Evolutionary conservation across 768 basidiomycete species (phyloP).

Genomic region (Leucogyrophana mollusca): DNA sequence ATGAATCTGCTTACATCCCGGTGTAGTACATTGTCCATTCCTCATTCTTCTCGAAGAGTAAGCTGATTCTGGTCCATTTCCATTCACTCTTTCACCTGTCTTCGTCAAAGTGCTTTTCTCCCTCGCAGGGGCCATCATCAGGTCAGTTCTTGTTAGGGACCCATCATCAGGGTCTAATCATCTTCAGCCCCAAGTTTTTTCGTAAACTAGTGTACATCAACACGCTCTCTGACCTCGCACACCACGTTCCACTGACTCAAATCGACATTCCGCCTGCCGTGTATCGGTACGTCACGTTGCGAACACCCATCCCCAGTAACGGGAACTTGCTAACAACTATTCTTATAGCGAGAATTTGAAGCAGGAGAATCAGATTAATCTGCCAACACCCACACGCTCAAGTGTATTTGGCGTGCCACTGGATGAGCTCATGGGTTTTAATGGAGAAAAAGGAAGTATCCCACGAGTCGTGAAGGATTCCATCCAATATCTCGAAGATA

Average conservation of each 20-base stretch:
- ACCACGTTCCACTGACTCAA: conserved; percentile 78
- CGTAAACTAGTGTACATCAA: conserved; percentile 76
- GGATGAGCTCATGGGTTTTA: conserved; percentile 79
- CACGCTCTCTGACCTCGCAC: conserved; percentile 77
- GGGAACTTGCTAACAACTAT: conserved; percentile 1
- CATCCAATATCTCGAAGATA: conserved; percentile 66
- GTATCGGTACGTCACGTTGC: conserved; percentile 67
- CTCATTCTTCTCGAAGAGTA: conserved; percentile 86
- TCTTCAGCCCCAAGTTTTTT: conserved; percentile 82
- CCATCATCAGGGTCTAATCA: neutral
- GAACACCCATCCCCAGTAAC: neutral
- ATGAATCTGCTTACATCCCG: neutral
- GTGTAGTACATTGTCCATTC: conserved; percentile 82
- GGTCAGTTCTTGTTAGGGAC: conserved; percentile 37
- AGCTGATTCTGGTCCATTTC: conserved; percentile 19
- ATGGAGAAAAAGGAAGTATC: conserved; percentile 81
- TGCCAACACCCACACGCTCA: conserved; percentile 62
- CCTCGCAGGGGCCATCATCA: conserved; percentile 83
- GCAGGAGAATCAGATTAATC: conserved; percentile 63
- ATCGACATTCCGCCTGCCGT: conserved; percentile 83
- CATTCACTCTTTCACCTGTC: conserved; percentile 7
- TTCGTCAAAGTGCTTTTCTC: conserved; percentile 75
- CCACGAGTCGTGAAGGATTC: conserved; percentile 79
- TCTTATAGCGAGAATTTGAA: conserved; percentile 70
- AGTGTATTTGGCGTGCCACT: conserved; percentile 78